Evolutionary conservation across 2,329 filamentous ascomycete species (phyloP), one percentile per base, ranked within the genome.

Genomic region (Blastomyces gilchristii): DNA sequence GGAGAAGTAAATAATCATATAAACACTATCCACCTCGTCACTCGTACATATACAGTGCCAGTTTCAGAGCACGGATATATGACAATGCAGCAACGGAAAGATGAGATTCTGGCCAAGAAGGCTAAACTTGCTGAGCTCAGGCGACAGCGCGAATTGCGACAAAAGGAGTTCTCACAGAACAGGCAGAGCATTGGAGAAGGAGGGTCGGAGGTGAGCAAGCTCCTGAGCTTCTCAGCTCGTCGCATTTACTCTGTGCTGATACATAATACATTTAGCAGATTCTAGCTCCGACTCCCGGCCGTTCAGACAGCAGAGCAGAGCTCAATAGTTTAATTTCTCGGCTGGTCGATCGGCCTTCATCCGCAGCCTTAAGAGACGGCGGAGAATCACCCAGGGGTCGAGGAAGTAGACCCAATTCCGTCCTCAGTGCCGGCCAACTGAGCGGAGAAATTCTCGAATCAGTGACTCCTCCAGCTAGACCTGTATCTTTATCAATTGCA

Each of bases 101-200:
- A 96, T 81, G 94, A 99, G 81, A 96, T 99, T 69, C 81, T 94
- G 70, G 92, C 91, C 69, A 99, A 99, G 80, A 93, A 90, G 81
- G 93, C 92, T 67, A 97, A 94, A 82, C 90, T 99, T 71, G 92
- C 90, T 59, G 94, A 97, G 82, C 84, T 99, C 68, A 97, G 96
- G 80, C 86, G 90, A 66, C 91, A 97, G 79, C 85, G 94, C 70
- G 91, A 95, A 75, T 80, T 93, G 69, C 85, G 92, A 64, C 85
- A 90, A 67, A 89, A 84, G 73, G 90, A 95, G 74, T 86, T 89
- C 69, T 85, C 82, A 64, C 83, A 83, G 66, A 85, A 81, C 69
- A 85, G 91, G 68, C 83, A 87, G 71, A 89, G 86, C 73, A 80
- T 86, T 70, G 86, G 86, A 64, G 83, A 85, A 50, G 86, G 86